phyloP scores from a whole-genome alignment of 1,284 basidiomycete species.

The Microbotryum lychnidis-dioicae region DNA sequence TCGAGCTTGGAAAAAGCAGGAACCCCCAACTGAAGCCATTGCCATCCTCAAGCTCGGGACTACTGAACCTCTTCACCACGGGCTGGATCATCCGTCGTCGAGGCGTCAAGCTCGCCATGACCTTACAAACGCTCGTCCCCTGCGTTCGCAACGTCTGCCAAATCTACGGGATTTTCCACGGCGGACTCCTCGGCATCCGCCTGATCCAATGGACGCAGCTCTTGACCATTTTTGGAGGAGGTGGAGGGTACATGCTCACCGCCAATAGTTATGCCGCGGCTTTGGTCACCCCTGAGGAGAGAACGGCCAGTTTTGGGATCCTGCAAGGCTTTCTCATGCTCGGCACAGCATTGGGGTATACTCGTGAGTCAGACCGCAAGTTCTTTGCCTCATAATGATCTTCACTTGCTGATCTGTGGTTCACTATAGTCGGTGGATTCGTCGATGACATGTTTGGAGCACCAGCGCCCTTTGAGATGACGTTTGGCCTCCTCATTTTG shows the following conservation, averaged over 20 bases:
- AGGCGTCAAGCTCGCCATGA: slow-evolving; percentile 39
- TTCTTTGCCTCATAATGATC: not conserved
- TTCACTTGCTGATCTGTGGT: not conserved
- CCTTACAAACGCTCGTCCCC: slow-evolving; percentile 40
- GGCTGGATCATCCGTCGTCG: slow-evolving; percentile 36
- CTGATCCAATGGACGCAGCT: slow-evolving; percentile 39
- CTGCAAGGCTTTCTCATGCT: slow-evolving; percentile 38
- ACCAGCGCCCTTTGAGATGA: slow-evolving; percentile 38
- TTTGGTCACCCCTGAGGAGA: slow-evolving; percentile 32
- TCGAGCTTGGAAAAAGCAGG: not conserved
- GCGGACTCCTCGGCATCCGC: slow-evolving; percentile 33
- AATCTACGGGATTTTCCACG: slow-evolving; percentile 35
- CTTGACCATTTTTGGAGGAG: slow-evolving; percentile 40
- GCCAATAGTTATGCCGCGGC: slow-evolving; percentile 36
- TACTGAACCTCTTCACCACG: slow-evolving; percentile 40
- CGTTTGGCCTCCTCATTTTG: slow-evolving; percentile 37
- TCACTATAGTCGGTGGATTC: slow-evolving; percentile 36
- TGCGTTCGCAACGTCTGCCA: slow-evolving; percentile 39
- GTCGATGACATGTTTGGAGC: slow-evolving; percentile 32
- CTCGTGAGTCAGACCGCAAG: slow-evolving; percentile 12
- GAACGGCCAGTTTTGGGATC: slow-evolving; percentile 40
- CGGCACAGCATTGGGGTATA: slow-evolving; percentile 33
- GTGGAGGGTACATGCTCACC: slow-evolving; percentile 35
- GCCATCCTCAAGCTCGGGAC: slow-evolving; percentile 19
- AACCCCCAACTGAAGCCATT: not conserved